A percentile compares a stretch with the other conserved stretches of the same genome.
Evolutionary conservation across 768 basidiomycete species (phyloP).

Genomic region (Collybia sp.): DNA sequence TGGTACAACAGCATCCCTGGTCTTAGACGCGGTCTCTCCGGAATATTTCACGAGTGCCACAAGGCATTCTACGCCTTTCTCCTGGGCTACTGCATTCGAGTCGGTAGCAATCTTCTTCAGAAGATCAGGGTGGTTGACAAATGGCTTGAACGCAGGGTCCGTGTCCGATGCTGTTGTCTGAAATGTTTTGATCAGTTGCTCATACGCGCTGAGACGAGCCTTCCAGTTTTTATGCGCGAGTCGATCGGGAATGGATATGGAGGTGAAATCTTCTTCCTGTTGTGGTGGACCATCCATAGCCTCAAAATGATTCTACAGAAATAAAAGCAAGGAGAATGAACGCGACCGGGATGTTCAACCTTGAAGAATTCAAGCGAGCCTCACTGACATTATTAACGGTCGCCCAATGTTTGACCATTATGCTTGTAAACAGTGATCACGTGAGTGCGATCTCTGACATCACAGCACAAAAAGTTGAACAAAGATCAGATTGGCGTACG

Average conservation of each 20-base stretch:
- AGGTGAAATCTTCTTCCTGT: constrained; percentile 89
- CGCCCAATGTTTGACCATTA: too few species aligned
- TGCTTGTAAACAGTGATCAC: too few species aligned
- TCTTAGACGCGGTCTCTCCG: constrained; percentile 82
- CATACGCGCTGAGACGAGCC: constrained; percentile 91
- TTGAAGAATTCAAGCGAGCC: neutral
- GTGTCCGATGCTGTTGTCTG: constrained; percentile 86
- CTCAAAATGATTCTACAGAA: constrained; percentile 3
- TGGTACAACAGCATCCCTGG: constrained; percentile 79
- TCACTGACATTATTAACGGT: neutral
- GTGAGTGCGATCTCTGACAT: too few species aligned
- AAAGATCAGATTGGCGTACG: too few species aligned
- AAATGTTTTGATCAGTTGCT: constrained; percentile 81
- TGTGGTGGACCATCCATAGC: constrained; percentile 89
- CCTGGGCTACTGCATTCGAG: constrained; percentile 95
- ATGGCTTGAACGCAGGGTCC: constrained; percentile 92
- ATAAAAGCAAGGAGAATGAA: neutral
- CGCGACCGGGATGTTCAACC: constrained; percentile 4
- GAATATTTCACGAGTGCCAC: constrained; percentile 85
- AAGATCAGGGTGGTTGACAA: constrained; percentile 68
- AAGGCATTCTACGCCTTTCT: constrained; percentile 92
- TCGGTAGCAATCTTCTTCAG: constrained; percentile 88
- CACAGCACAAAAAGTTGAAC: too few species aligned
- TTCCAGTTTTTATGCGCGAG: constrained; percentile 99
- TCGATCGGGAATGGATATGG: constrained; percentile 72